Conservation (phyloP, 805 yeast genomes). For the Yarrowia hollandica region DNA sequence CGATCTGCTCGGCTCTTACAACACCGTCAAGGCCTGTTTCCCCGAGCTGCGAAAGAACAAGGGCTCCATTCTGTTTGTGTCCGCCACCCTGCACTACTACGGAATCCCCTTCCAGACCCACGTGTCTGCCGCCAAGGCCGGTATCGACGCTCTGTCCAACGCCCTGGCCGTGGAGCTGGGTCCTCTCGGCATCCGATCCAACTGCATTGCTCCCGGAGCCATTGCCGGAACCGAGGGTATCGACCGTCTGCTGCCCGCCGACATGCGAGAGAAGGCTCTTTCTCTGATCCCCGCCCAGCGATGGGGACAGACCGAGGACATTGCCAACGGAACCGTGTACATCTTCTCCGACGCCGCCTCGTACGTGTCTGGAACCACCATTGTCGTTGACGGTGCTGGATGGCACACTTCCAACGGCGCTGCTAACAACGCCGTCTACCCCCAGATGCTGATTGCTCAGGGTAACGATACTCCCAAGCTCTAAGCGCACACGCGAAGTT, state of each 20-base stretch:
- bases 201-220: conserved; percentile 90
- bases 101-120: conserved; percentile 89
- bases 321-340: conserved; percentile 84
- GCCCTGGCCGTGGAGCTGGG: conserved; percentile 90
- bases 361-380: conserved; percentile 73
- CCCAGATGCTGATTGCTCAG: conserved; percentile 29
- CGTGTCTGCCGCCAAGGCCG: conserved; percentile 95
- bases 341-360: conserved; percentile 80
- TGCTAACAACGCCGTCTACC: conserved; percentile 16
- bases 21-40: conserved; percentile 81
- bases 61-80: conserved; percentile 75
- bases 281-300: conserved; percentile 54
- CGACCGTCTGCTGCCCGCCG: conserved; percentile 55
- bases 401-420: conserved; percentile 58
- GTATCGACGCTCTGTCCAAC: conserved; percentile 82
- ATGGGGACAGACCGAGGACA: conserved; percentile 67
- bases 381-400: conserved; percentile 85
- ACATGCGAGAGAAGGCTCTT: conserved; percentile 46
- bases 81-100: conserved; percentile 86
- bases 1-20: conserved; percentile 84
- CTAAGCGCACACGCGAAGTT: conserved; percentile 1
- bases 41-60: conserved; percentile 61
- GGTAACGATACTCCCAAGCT: conserved; percentile 30
- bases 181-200: conserved; percentile 79
- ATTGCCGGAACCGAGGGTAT: conserved; percentile 87